Percentiles rank a stretch among this genome's conserved stretches.
Conservation (phyloP, 306 rosid genomes). For the Medicago arabica region DNA sequence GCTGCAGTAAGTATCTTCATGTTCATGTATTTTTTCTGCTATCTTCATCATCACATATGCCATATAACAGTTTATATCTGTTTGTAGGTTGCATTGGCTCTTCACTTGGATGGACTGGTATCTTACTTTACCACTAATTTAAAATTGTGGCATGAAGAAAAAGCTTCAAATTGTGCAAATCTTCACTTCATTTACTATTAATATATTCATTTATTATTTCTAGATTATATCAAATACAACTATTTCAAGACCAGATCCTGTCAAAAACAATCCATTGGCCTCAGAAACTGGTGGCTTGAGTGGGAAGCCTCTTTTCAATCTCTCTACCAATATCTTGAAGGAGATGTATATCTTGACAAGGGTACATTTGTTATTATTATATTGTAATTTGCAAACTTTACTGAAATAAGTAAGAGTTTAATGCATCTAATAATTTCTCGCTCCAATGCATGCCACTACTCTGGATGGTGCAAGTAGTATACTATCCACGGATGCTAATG, state of each 20-base stretch:
- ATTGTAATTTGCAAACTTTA: neutral
- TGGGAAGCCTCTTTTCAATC: constrained; percentile 91
- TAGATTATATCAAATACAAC: constrained; percentile 95
- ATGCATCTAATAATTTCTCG: no score
- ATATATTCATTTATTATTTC: constrained; percentile 33
- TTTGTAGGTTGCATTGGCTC: constrained; percentile 82
- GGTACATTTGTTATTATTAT: constrained; percentile 54
- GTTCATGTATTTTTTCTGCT: constrained; percentile 24
- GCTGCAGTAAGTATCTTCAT: constrained; percentile 76
- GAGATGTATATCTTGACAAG: constrained; percentile 89
- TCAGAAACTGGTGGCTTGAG: constrained; percentile 92
- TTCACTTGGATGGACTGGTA: constrained; percentile 97
- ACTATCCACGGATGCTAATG: no score
- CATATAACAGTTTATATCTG: constrained; percentile 46
- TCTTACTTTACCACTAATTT: constrained; percentile 35
- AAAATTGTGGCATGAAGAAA: neutral
- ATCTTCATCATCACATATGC: constrained; percentile 31
- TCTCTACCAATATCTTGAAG: constrained; percentile 77
- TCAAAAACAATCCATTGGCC: constrained; percentile 58
- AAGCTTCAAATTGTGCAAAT: constrained; percentile 22
- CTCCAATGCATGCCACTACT: no score
- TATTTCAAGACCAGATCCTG: constrained; percentile 85
- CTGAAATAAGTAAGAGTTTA: no score
- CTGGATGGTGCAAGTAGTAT: no score
- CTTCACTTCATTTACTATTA: constrained; percentile 27